Conservation (phyloP, 2,329 filamentous ascomycete genomes). For the Aspergillus udagawae region DNA sequence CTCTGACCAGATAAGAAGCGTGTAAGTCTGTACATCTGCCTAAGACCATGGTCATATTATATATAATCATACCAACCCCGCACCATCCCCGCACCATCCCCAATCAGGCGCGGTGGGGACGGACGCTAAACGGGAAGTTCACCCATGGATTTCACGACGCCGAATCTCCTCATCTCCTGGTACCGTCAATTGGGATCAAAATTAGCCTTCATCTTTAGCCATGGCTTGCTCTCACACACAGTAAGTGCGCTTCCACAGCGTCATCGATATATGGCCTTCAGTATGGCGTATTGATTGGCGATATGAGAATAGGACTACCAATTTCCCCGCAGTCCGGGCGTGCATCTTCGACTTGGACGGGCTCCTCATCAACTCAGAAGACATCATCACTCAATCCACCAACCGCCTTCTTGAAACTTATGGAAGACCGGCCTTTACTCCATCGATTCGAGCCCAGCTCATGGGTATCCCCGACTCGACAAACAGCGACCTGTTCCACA, state of each 20-base stretch:
- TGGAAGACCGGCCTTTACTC: conserved; percentile 11
- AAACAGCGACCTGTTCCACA: conserved; percentile 26
- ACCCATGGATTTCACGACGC: neutral
- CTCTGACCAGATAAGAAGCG: no score
- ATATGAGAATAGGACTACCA: conserved; percentile 1
- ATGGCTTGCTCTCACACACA: neutral
- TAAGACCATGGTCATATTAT: no score
- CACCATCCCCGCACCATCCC: no score
- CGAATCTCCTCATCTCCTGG: neutral
- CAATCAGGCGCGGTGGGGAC: neutral
- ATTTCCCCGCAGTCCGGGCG: conserved; percentile 25
- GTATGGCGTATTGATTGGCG: no score
- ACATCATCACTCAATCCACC: conserved; percentile 22
- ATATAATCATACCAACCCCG: no score
- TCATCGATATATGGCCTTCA: no score
- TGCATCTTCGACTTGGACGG: conserved; percentile 36
- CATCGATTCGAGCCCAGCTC: conserved; percentile 17
- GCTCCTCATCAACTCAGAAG: conserved; percentile 33
- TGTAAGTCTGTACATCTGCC: no score
- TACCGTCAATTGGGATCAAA: no score
- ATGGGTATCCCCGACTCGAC: conserved; percentile 23
- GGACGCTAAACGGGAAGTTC: neutral
- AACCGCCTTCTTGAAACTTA: conserved; percentile 20
- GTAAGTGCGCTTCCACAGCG: neutral
- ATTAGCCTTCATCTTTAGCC: no score